Percentiles rank a stretch among this genome's conserved stretches.
These are phyloP conservation scores for Hymenochaete sp. DNA, from an alignment of 1,284 basidiomycete genomes.

Conservation along the genomic window DNA sequence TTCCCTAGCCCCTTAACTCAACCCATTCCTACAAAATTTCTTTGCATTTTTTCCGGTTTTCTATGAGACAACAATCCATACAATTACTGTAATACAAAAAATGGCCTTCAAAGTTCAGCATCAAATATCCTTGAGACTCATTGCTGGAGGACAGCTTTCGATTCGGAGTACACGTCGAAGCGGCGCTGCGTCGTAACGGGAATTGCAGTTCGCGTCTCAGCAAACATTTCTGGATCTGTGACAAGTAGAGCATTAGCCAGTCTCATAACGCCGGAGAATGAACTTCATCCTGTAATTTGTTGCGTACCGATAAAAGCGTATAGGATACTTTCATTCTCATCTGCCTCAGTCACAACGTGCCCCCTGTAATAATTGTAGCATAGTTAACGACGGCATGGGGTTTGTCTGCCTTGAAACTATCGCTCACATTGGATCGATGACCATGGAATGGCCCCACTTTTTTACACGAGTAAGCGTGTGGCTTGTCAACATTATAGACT, in stretches of 20 bases:
- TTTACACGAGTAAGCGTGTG: slow-evolving; percentile 7
- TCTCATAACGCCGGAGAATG: neutral
- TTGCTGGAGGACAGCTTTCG: too few species aligned
- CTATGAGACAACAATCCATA: too few species aligned
- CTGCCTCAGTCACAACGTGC: slow-evolving; percentile 70
- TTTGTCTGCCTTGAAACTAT: neutral
- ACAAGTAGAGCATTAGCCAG: slow-evolving; percentile 12
- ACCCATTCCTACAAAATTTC: too few species aligned
- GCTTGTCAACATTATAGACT: neutral
- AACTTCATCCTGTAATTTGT: neutral
- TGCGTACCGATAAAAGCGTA: slow-evolving; percentile 73
- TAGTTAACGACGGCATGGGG: too few species aligned
- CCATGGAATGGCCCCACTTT: slow-evolving; percentile 90
- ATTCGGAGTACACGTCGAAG: slow-evolving; percentile 86
- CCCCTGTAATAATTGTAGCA: slow-evolving; percentile 51
- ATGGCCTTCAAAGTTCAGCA: too few species aligned
- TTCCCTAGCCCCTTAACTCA: too few species aligned
- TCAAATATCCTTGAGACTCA: too few species aligned
- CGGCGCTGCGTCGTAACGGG: slow-evolving; percentile 84
- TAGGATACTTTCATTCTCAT: slow-evolving; percentile 75
- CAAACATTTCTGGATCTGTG: slow-evolving; percentile 63
- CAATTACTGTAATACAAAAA: too few species aligned
- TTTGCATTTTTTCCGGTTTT: too few species aligned
- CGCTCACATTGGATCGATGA: slow-evolving; percentile 82
- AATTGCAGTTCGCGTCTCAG: slow-evolving; percentile 69